Evolutionary conservation across 352 stramenopile species (phyloP).

Genomic region (Phytopythium delawarense): DNA sequence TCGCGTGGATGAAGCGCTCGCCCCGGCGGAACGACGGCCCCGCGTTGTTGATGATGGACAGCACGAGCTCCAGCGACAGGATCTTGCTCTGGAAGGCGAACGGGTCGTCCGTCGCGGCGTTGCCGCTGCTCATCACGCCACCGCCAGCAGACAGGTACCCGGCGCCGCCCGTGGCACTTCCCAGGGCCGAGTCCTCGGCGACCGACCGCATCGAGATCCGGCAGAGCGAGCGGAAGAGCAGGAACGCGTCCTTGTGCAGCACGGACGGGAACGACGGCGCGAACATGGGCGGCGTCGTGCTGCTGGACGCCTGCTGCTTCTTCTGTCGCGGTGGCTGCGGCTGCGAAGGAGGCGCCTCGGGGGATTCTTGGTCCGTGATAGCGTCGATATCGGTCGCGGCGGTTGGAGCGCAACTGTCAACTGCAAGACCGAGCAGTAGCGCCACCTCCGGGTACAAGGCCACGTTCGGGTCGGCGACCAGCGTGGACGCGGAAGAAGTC

Average conservation of each 20-base stretch:
- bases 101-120: constrained; percentile 73
- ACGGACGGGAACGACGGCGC: constrained; percentile 90
- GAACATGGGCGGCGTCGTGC: constrained; percentile 33
- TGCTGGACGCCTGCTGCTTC: constrained; percentile 11
- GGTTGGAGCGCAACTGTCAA: neutral
- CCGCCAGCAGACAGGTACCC: constrained; percentile 5
- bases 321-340: constrained; percentile 1
- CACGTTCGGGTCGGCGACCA: constrained; percentile 13
- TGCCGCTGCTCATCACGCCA: constrained; percentile 7
- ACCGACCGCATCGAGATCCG: constrained; percentile 90
- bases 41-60: constrained; percentile 96
- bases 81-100: constrained; percentile 96
- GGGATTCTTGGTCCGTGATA: neutral
- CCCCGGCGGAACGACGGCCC: constrained; percentile 92
- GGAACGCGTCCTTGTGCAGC: constrained; percentile 97
- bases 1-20: constrained; percentile 96
- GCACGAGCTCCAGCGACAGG: constrained; percentile 95
- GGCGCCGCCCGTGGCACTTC: constrained; percentile 11
- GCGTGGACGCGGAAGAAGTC: neutral
- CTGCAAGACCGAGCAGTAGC: constrained; percentile 23
- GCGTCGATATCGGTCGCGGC: neutral
- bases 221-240: constrained; percentile 98
- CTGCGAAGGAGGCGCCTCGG: constrained; percentile 7
- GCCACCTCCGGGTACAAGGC: constrained; percentile 48
- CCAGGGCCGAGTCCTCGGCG: constrained; percentile 80